phyloP scores from a whole-genome alignment of 371 early-diverging fungal species.

The Lichtheimia hyalospora region DNA sequence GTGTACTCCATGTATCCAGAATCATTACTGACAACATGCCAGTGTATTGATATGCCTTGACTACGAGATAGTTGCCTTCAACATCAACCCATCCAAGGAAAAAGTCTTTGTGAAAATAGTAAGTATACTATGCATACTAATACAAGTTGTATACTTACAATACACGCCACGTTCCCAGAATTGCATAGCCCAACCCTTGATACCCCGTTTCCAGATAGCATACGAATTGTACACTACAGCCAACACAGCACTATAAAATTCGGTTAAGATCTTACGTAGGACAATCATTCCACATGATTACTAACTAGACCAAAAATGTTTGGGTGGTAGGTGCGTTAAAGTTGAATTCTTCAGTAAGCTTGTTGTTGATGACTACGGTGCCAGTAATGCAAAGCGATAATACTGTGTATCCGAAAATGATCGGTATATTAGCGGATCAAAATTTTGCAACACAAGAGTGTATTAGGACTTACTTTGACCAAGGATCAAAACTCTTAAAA shows the following conservation, averaged over 20 bases:
- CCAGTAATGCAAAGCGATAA: conserved; percentile 74
- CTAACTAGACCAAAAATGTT: conserved; percentile 64
- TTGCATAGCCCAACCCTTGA: conserved; percentile 48
- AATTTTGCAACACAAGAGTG: no score
- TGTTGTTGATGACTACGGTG: conserved; percentile 59
- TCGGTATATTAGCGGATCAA: neutral
- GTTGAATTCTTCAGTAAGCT: conserved; percentile 43
- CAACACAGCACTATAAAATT: conserved; percentile 41
- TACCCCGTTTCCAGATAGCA: conserved; percentile 55
- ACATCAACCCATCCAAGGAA: conserved; percentile 70
- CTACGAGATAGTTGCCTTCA: conserved; percentile 78
- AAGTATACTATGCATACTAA: neutral
- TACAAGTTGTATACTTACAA: conserved; percentile 25
- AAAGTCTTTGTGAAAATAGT: conserved; percentile 30
- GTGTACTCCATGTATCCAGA: conserved; percentile 76
- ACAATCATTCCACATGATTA: neutral
- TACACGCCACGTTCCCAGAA: conserved; percentile 56
- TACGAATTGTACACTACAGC: conserved; percentile 62
- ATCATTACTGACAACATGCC: conserved; percentile 72
- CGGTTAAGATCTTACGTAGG: no score
- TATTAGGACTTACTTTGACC: conserved; percentile 26
- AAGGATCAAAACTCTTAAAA: conserved; percentile 26
- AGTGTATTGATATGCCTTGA: conserved; percentile 75
- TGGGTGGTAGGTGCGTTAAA: conserved; percentile 70
- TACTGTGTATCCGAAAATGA: conserved; percentile 12